Base-by-base conservation (phyloP, 805 yeast species). In the Debaryomyces maramus region DNA sequence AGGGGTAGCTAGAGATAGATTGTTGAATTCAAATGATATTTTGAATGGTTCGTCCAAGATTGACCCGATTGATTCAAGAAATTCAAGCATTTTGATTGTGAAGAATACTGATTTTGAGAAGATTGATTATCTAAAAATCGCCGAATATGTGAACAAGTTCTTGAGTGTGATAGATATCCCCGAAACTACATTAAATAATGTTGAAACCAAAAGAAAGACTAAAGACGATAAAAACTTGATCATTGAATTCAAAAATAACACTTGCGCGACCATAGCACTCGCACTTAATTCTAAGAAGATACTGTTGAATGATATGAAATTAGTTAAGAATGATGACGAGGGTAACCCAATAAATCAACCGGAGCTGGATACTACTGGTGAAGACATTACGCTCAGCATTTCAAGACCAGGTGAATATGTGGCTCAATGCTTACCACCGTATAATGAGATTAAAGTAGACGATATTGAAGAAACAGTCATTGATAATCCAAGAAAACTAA, bases 261-360 rank as follows among this genome's bases (percentile, higher is more conserved):
- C 65, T 15, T 65, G 76, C 35, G 83, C 91, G 0, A 83, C 91
- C 0, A 56, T 77, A 0, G 65, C 77, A 0, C 58, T 70, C 16
- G 67, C 79, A 2, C 56, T 83, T 19, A 61, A 67, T 39, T 65
- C 67, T 1, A 60, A 57, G 8, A 41, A 48, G 5, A 40, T 60
- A 17, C 63, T 60, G 27, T 64, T 42, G 45, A 56, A 40, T 50
- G 55, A 40, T 29, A 66, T 44, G 56, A 64, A 39, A 20, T 20
- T 10, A 8, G 3, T 13, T 7, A 22, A 13, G 9, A 20, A 13
- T 22, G 56, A 56, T 32, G 58, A 51, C n/a, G 36, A 39, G 3
- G 50, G 41, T 13, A 32, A 35, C 13, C 32, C 18, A 4, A 40
- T 38, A 34, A 43, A 40, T n/a, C 44, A 39, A 11, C 46, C 45